Percentiles rank a stretch among this genome's conserved stretches.
Evolutionary conservation across 805 yeast species (phyloP).

Genomic region (Vanderwaltozyma polyspora): DNA sequence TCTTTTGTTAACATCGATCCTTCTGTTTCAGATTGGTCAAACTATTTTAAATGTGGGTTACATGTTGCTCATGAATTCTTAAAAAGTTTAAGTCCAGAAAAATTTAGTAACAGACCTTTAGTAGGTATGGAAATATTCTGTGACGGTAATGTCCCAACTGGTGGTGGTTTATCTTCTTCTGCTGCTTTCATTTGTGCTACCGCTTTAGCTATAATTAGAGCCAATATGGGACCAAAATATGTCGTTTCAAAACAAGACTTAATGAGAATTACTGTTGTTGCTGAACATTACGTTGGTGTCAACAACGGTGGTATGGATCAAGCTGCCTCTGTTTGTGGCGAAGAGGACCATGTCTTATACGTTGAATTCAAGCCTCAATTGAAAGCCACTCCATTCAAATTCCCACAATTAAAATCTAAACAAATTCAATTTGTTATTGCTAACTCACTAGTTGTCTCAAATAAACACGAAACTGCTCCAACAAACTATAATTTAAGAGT

Average conservation of each 20-base stretch:
- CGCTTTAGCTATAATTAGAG: constrained; percentile 44
- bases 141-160: constrained; percentile 61
- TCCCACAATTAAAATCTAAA: constrained; percentile 37
- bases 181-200: constrained; percentile 65
- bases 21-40: constrained; percentile 45
- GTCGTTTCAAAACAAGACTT: constrained; percentile 40
- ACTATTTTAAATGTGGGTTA: constrained; percentile 55
- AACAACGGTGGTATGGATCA: constrained; percentile 79
- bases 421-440: constrained; percentile 48
- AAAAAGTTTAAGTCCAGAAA: constrained; percentile 21
- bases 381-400: constrained; percentile 40
- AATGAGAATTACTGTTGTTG: constrained; percentile 48
- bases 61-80: constrained; percentile 46
- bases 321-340: constrained; percentile 59
- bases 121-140: constrained; percentile 42
- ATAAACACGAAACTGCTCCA: constrained; percentile 62
- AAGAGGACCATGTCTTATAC: constrained; percentile 43
- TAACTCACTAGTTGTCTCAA: constrained; percentile 50
- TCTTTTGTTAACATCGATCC: constrained; percentile 37
- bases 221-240: constrained; percentile 32
- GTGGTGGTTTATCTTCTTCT: constrained; percentile 59
- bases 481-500: constrained; percentile 58
- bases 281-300: constrained; percentile 64
- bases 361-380: constrained; percentile 52
- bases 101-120: constrained; percentile 22